phyloP scores from a whole-genome alignment of 495 filamentous ascomycete genomes.

The Trichoderma asperelloides region DNA sequence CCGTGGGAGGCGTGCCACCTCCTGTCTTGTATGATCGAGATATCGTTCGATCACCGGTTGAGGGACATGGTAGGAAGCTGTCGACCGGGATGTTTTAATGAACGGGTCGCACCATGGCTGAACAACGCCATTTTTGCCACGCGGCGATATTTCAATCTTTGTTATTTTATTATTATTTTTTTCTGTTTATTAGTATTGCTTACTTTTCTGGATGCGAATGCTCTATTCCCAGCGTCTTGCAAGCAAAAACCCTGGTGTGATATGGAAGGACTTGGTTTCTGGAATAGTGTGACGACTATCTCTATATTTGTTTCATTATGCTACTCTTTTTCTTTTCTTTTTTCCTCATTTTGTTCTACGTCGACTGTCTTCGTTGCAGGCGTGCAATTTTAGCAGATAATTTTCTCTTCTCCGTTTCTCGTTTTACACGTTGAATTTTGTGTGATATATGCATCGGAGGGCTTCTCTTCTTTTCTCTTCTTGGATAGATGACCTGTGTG shows the following conservation, averaged over 20 bases:
- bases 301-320: neutral
- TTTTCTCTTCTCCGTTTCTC: neutral
- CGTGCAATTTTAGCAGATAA: neutral
- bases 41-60: constrained; percentile 12
- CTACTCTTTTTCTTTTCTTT: constrained; percentile 1
- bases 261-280: neutral
- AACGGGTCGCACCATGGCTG: constrained; percentile 17
- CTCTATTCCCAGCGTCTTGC: neutral
- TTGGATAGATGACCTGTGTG: neutral
- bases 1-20: constrained; percentile 25
- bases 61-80: constrained; percentile 16
- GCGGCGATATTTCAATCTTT: neutral
- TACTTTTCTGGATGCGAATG: neutral
- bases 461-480: neutral
- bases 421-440: neutral
- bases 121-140: too few relatives aligned
- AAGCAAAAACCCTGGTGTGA: neutral
- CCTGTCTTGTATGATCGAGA: constrained; percentile 17
- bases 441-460: neutral
- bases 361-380: neutral
- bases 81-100: constrained; percentile 35
- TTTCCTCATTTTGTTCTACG: neutral
- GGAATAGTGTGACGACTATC: neutral
- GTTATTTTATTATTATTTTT: neutral
- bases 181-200: neutral